Evolutionary conservation across 495 filamentous ascomycete species (phyloP), one percentile per base, ranked within the genome.

Genomic region (Penicillium riverlandense): DNA sequence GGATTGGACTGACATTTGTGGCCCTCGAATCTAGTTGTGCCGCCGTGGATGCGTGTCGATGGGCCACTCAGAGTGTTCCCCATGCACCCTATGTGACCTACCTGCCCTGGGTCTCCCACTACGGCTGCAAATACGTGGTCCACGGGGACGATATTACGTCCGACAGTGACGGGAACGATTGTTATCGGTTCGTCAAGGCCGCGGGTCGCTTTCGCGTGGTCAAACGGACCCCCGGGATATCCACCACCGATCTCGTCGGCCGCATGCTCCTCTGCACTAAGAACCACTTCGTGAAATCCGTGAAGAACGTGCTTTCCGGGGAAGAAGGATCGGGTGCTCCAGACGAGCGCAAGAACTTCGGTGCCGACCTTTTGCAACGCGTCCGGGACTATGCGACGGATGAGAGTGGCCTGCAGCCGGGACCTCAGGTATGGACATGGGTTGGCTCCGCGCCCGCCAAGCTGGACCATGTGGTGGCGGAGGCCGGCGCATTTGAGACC

Each of bases 201-300:
- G 91, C 90, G 11, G 83, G 83, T 13, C 79, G 92, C 7, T 97
- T 99, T 74, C 83, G 85, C 57, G 87, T 97, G 11, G 92, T 99
- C 13, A 91, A 90, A 66, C 74, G 92, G n/a, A 97, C 94, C 0
- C 91, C 91, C 0, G 88, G 88, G 29, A 99, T 99, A 49, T 94
- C 87, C 5, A 99, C 92, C 1, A 99, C 92, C 2, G 94, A 99
- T 56, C 76, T 99, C 7, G 92, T 99, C 32, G 92, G 94, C 2
- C 80, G 92, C 43, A 99, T 99, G 94, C 74, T 99, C 52, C 67
- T 96, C 38, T 96, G 88, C 62, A 96, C 90, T 1, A 85, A 79
- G 57, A 83, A 75, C 14, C 91, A 97, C 64, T 94, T 94, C 51
- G 85, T 96, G 47, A 82, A 79, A 51, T 86, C 83, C 12, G 71